Conservation (phyloP, 768 basidiomycete species). For the Lactifluus subvellereus region DNA sequence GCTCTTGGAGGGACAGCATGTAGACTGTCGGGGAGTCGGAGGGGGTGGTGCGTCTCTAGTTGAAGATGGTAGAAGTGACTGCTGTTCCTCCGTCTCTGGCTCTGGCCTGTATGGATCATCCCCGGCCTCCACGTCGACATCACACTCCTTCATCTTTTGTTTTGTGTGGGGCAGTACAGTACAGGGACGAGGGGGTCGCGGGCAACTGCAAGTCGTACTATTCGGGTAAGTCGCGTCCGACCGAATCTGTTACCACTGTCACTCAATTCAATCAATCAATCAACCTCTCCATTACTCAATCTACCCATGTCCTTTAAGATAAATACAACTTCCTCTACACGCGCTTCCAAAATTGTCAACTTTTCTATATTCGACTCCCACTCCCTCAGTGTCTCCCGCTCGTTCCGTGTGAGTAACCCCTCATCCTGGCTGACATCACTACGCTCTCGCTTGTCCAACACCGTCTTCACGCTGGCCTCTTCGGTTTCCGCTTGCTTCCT, state of each 20-base stretch:
- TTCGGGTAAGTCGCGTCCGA: too few relatives aligned
- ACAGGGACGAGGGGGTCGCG: too few relatives aligned
- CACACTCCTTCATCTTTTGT: conserved; percentile 1
- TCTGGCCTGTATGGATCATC: conserved; percentile 17
- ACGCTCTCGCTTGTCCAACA: conserved; percentile 76
- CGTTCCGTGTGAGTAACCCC: conserved; percentile 60
- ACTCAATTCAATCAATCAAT: not conserved
- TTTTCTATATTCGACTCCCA: conserved; percentile 74
- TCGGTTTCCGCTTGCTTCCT: conserved; percentile 71
- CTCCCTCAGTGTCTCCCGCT: conserved; percentile 65
- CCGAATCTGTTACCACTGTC: too few relatives aligned
- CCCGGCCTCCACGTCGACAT: conserved; percentile 10
- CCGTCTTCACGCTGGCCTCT: conserved; percentile 54
- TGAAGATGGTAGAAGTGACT: conserved; percentile 27
- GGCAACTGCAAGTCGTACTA: too few relatives aligned
- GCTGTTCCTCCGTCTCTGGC: conserved; percentile 20
- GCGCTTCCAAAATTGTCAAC: conserved; percentile 72
- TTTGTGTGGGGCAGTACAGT: not conserved
- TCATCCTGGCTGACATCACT: conserved; percentile 80
- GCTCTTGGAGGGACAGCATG: conserved; percentile 5
- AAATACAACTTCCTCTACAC: conserved; percentile 86
- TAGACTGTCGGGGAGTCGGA: conserved; percentile 39
- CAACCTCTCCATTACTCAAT: conserved; percentile 4
- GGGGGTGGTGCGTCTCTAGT: conserved; percentile 27
- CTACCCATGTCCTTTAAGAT: conserved; percentile 69